phyloP scores from a whole-genome alignment of 129 eudicot genomes.

The Flaveria sonorensis region DNA sequence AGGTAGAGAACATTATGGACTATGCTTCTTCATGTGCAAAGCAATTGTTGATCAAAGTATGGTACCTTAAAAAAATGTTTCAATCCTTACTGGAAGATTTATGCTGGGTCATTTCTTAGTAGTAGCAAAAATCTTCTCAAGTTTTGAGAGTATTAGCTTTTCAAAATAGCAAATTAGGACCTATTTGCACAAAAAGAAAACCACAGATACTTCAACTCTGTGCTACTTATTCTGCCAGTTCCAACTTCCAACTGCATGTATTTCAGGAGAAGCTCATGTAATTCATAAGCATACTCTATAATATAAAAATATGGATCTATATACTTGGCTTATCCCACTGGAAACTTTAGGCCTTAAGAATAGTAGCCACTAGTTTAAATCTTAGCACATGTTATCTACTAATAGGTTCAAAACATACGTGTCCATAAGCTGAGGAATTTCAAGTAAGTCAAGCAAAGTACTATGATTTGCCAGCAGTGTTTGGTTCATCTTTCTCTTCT shows the following conservation, averaged over 20 bases:
- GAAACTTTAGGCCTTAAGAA: conserved; percentile 18
- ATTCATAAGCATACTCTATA: conserved; percentile 11
- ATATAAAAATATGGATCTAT: conserved; percentile 5
- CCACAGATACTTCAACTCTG: neutral
- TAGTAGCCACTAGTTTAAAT: conserved; percentile 26
- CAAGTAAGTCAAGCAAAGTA: conserved; percentile 99
- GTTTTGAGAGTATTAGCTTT: conserved; percentile 9
- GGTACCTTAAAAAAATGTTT: neutral
- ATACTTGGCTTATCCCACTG: conserved; percentile 11
- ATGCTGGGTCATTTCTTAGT: conserved; percentile 3
- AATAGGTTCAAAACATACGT: conserved; percentile 64
- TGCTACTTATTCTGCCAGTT: conserved; percentile 20
- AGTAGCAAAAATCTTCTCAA: conserved; percentile 20
- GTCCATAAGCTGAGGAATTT: conserved; percentile 99
- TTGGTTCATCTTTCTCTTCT: conserved; percentile 95
- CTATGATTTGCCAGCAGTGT: conserved; percentile 84
- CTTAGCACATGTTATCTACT: conserved; percentile 26
- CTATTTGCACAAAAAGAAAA: neutral
- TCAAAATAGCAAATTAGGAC: neutral
- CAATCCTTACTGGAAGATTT: neutral
- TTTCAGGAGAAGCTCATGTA: conserved; percentile 11
- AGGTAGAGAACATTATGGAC: conserved; percentile 13
- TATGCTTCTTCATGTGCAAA: conserved; percentile 14
- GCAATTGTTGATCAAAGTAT: conserved; percentile 10
- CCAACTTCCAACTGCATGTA: conserved; percentile 20